A percentile compares a stretch with the other conserved stretches of the same genome.
Evolutionary conservation across 2,329 filamentous ascomycete species (phyloP).

Genomic region (Didymella sp.): DNA sequence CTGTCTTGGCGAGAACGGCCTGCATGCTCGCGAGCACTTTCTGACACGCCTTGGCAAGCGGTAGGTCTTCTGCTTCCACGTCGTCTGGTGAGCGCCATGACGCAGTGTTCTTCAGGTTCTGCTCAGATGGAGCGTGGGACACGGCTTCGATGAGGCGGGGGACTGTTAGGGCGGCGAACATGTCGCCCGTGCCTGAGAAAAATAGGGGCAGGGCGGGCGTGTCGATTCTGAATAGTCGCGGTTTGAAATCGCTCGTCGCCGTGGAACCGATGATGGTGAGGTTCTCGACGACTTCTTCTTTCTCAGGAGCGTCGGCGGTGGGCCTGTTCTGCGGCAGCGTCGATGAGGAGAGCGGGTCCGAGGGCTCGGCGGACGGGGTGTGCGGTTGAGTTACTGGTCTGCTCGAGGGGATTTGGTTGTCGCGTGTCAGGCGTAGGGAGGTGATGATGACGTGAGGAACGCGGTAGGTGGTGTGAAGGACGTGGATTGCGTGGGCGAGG

Average conservation of each 20-base stretch:
- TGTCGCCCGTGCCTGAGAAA: slow-evolving; percentile 96
- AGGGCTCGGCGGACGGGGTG: slow-evolving; percentile 25
- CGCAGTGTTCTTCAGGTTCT: slow-evolving; percentile 58
- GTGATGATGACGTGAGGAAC: slow-evolving; percentile 93
- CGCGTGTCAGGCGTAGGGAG: slow-evolving; percentile 73
- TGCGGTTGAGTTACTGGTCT: slow-evolving; percentile 44
- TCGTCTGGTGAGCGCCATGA: slow-evolving; percentile 81
- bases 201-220: slow-evolving; percentile 90
- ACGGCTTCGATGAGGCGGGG: slow-evolving; percentile 87
- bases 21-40: slow-evolving; percentile 95
- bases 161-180: slow-evolving; percentile 93
- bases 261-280: slow-evolving; percentile 81
- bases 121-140: slow-evolving; percentile 46
- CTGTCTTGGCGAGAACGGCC: slow-evolving; percentile 73
- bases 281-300: slow-evolving; percentile 40
- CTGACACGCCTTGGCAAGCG: slow-evolving; percentile 81
- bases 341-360: slow-evolving; percentile 2
- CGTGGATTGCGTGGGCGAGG: slow-evolving; percentile 75
- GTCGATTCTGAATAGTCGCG: slow-evolving; percentile 86
- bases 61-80: slow-evolving; percentile 73
- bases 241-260: slow-evolving; percentile 66
- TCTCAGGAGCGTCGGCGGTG: neutral
- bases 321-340: neutral
- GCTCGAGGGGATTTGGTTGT: slow-evolving; percentile 54
- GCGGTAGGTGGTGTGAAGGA: slow-evolving; percentile 75